Base-by-base conservation (phyloP, 2,329 filamentous ascomycete species). In the Aureobasidium namibiae region DNA sequence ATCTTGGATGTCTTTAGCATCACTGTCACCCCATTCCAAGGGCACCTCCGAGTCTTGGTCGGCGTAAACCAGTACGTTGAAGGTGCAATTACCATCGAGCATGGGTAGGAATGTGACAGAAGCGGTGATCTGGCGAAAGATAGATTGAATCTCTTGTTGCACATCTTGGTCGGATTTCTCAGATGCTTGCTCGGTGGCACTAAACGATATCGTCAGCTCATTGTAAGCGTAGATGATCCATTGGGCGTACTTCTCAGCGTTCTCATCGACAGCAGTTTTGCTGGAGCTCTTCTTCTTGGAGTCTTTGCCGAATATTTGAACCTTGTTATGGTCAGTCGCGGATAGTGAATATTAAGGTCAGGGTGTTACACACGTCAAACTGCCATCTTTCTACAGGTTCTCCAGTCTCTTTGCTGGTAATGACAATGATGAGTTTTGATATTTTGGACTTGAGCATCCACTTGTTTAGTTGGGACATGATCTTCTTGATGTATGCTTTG, bases 401-500 rank as follows among this genome's bases (percentile, higher is more conserved):
- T 63, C 92, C 94, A 0, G 92, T 96, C 74, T 99, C 94, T 75
- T 96, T 97, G 78, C 89, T 89, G 33, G 92, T 96, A 66, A 99
- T 92, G 49, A 99, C 94, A 56, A 99, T 88, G 61, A 99, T 92
- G 13, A 99, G 84, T 75, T 95, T 96, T 56, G 90, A 95, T 71
- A 99, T 96, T 76, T 99, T 97, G 72, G 92, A 90, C 67, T 88
- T 89, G 56, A 91, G 81, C 91, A 97, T 97, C 94, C 94, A 99
- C 72, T 90, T 90, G 77, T 95, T 92, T 61, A 99, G 84, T 75
- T 99, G 94, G 29, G 86, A 87, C 92, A 96, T 99, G 77, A 99
- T 97, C 76, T 95, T 96, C 75, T 96, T 96, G 80, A 99, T 95
- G 76, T 99, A 99, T 33, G 92, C 90, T 75, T 96, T 95, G 71